These are phyloP conservation scores for Penicillium olsonii DNA, from an alignment of 2,329 filamentous ascomycete species.

Conservation along the genomic window DNA sequence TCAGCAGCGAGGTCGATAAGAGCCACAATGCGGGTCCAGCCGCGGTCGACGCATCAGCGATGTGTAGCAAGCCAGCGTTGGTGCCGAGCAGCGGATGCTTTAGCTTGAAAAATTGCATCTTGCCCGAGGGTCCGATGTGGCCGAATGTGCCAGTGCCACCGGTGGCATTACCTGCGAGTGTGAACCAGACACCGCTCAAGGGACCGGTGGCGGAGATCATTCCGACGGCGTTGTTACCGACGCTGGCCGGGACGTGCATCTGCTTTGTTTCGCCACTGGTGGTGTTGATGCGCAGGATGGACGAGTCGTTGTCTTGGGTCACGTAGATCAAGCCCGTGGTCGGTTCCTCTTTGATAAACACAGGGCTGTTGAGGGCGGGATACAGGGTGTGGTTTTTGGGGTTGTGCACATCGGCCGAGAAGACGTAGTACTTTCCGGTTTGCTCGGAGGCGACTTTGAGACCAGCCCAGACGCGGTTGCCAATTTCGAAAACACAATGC, in stretches of 20 bases:
- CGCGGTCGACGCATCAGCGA: slow-evolving; percentile 13
- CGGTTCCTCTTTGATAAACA: slow-evolving; percentile 12
- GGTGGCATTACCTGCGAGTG: slow-evolving; percentile 14
- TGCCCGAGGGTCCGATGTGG: slow-evolving; percentile 11
- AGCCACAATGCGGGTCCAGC: slow-evolving; percentile 14
- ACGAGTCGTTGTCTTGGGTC: slow-evolving; percentile 15
- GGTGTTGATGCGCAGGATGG: slow-evolving; percentile 15
- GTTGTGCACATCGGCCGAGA: slow-evolving; percentile 13
- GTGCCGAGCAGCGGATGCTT: slow-evolving; percentile 12
- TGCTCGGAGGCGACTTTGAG: slow-evolving; percentile 14
- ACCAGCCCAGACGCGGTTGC: slow-evolving; percentile 14
- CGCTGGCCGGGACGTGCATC: slow-evolving; percentile 10
- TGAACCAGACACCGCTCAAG: slow-evolving; percentile 15
- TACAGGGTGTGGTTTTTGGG: slow-evolving; percentile 8
- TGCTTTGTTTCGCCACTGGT: slow-evolving; percentile 11
- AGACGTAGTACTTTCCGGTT: slow-evolving; percentile 14
- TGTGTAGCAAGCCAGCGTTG: slow-evolving; percentile 13
- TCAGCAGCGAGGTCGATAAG: slow-evolving; percentile 15
- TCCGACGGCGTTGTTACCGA: slow-evolving; percentile 17
- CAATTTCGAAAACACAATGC: slow-evolving; percentile 16
- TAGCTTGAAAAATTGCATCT: slow-evolving; percentile 13
- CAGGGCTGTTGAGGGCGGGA: slow-evolving; percentile 11
- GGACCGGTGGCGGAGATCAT: slow-evolving; percentile 10
- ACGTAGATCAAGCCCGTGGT: slow-evolving; percentile 14
- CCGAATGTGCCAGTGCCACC: slow-evolving; percentile 16